phyloP scores from a whole-genome alignment of 1,139 yeast genomes.

The Kodamaea derodonti region DNA sequence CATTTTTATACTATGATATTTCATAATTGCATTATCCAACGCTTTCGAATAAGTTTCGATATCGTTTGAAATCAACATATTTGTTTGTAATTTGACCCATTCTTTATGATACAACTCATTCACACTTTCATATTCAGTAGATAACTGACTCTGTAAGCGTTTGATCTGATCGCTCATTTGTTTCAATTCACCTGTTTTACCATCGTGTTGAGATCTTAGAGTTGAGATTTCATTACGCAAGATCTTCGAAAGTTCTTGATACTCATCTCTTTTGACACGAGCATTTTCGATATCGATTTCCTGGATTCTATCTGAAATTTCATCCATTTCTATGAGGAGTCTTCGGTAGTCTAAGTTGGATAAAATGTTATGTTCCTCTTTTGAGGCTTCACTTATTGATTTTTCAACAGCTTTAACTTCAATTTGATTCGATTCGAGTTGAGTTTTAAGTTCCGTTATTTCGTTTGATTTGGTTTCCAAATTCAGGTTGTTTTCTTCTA shows the following conservation, averaged over 20 bases:
- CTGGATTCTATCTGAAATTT: slow-evolving; percentile 24
- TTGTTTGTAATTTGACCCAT: slow-evolving; percentile 75
- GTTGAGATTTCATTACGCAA: slow-evolving; percentile 55
- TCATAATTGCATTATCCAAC: slow-evolving; percentile 90
- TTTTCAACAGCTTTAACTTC: slow-evolving; percentile 24
- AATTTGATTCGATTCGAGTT: slow-evolving; percentile 24
- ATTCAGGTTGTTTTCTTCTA: slow-evolving; percentile 17
- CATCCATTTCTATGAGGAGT: slow-evolving; percentile 24
- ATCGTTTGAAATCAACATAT: slow-evolving; percentile 78
- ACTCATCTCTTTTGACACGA: slow-evolving; percentile 56
- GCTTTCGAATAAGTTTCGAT: slow-evolving; percentile 79
- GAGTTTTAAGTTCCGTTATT: slow-evolving; percentile 10
- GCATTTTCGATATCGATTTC: slow-evolving; percentile 56
- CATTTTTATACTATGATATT: slow-evolving; percentile 89
- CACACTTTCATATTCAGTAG: slow-evolving; percentile 67
- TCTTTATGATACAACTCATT: slow-evolving; percentile 63
- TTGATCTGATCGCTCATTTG: slow-evolving; percentile 75
- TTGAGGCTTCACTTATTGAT: slow-evolving; percentile 33
- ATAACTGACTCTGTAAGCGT: slow-evolving; percentile 53
- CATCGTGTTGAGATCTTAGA: slow-evolving; percentile 67
- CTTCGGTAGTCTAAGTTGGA: slow-evolving; percentile 40
- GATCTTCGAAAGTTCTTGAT: slow-evolving; percentile 52
- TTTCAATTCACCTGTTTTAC: slow-evolving; percentile 78
- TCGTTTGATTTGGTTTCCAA: slow-evolving; percentile 8
- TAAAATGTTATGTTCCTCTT: slow-evolving; percentile 33